These are phyloP conservation scores for Kodamaea fukazawae DNA, from an alignment of 805 yeast genomes.

Conservation along the genomic window DNA sequence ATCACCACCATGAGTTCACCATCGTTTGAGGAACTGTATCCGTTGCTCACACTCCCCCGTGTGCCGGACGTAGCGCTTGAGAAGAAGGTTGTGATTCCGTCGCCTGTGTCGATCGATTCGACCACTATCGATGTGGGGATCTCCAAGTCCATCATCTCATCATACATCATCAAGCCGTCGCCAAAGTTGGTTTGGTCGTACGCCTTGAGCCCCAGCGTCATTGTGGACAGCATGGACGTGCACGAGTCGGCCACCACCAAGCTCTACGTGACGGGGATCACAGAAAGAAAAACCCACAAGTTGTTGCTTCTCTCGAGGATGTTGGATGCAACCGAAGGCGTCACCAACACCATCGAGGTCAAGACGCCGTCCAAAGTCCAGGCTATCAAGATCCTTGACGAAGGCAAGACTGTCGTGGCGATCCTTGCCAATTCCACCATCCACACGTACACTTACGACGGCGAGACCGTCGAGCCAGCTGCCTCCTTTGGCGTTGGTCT, in stretches of 20 bases:
- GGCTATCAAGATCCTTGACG: slow-evolving; percentile 11
- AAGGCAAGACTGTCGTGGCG: slow-evolving; percentile 14
- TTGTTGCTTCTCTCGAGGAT: slow-evolving; percentile 21
- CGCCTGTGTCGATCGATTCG: slow-evolving; percentile 20
- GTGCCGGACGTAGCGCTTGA: slow-evolving; percentile 26
- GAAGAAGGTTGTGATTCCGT: slow-evolving; percentile 24
- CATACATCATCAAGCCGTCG: slow-evolving; percentile 51
- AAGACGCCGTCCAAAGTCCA: slow-evolving; percentile 8
- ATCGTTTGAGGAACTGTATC: slow-evolving; percentile 27
- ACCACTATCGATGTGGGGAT: slow-evolving; percentile 49
- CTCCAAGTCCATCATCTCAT: slow-evolving; percentile 51
- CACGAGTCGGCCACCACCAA: slow-evolving; percentile 11
- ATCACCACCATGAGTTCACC: slow-evolving; percentile 3
- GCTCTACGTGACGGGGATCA: slow-evolving; percentile 38
- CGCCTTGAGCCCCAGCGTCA: slow-evolving; percentile 48
- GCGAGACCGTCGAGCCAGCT: slow-evolving; percentile 9
- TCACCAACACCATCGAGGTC: slow-evolving; percentile 10
- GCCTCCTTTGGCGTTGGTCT: slow-evolving; percentile 7
- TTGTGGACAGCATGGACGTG: slow-evolving; percentile 43
- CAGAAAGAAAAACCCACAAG: slow-evolving; percentile 33
- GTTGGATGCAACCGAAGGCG: slow-evolving; percentile 6
- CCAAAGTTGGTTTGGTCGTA: slow-evolving; percentile 58
- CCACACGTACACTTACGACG: slow-evolving; percentile 13
- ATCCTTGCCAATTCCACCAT: slow-evolving; percentile 30
- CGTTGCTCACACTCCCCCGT: slow-evolving; percentile 33